These are phyloP conservation scores for Cryptomeria japonica DNA, from an alignment of 75 land plant species.

Conservation along the genomic window DNA sequence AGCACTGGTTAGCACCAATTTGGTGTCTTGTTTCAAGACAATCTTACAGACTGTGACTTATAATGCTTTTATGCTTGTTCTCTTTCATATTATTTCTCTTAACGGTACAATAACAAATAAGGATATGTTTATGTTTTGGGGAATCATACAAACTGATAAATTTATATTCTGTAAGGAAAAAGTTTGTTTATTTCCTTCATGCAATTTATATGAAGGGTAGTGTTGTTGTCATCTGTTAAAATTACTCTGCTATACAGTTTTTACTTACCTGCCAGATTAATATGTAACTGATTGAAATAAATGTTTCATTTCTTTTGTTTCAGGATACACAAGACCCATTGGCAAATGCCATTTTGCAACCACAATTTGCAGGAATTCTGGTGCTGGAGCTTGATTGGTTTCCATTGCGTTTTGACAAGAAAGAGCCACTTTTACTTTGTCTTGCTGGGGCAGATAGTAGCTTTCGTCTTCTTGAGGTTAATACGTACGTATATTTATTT, in stretches of 20 bases:
- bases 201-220: background rate
- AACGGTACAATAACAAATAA: background rate
- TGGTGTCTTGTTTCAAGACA: background rate
- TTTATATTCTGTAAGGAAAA: background rate
- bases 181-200: background rate
- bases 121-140: background rate
- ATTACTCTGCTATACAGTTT: background rate
- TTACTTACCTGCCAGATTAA: background rate
- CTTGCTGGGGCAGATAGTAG: slow-evolving; percentile 98
- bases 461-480: slow-evolving; percentile 92
- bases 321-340: slow-evolving; percentile 96
- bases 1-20: background rate
- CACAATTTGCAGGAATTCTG: slow-evolving; percentile 87
- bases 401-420: slow-evolving; percentile 68
- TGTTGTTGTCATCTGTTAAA: too few species aligned
- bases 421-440: slow-evolving; percentile 83
- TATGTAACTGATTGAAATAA: background rate
- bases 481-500: slow-evolving; percentile 41
- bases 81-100: background rate
- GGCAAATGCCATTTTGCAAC: slow-evolving; percentile 87
- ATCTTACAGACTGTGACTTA: background rate
- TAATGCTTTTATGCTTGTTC: background rate
- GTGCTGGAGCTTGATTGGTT: slow-evolving; percentile 98
- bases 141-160: background rate
- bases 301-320: background rate